Evolutionary conservation across 495 filamentous ascomycete species (phyloP).

Genomic region (Aspergillus diversus): DNA sequence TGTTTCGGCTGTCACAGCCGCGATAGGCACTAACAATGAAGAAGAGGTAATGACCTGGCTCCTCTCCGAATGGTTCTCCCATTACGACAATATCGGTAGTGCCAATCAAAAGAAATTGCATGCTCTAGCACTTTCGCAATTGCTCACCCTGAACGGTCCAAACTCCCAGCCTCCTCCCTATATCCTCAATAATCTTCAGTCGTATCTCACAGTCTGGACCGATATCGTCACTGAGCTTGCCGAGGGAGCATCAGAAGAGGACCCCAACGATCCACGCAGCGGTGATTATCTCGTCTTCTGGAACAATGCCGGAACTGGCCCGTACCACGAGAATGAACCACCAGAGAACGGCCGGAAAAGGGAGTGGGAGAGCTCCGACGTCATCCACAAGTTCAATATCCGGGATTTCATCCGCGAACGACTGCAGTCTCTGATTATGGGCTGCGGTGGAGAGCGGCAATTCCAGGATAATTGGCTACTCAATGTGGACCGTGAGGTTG

Average conservation of each 20-base stretch:
- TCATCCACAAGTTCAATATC: slow-evolving; percentile 70
- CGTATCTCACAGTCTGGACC: slow-evolving; percentile 71
- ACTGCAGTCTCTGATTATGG: slow-evolving; percentile 65
- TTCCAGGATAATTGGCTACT: slow-evolving; percentile 80
- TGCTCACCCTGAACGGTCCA: slow-evolving; percentile 66
- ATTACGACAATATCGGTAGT: slow-evolving; percentile 82
- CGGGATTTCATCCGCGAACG: slow-evolving; percentile 70
- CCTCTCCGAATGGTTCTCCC: slow-evolving; percentile 81
- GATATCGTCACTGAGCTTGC: slow-evolving; percentile 65
- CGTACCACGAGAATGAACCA: slow-evolving; percentile 56
- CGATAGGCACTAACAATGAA: slow-evolving; percentile 30
- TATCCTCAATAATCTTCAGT: slow-evolving; percentile 64
- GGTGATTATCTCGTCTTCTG: slow-evolving; percentile 59
- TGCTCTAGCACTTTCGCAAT: slow-evolving; percentile 76
- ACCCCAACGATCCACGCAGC: slow-evolving; percentile 40
- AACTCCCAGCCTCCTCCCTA: slow-evolving; percentile 52
- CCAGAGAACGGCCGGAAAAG: slow-evolving; percentile 62
- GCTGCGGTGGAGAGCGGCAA: slow-evolving; percentile 68
- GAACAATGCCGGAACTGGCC: slow-evolving; percentile 40
- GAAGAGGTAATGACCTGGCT: slow-evolving; percentile 71
- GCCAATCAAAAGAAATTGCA: slow-evolving; percentile 77
- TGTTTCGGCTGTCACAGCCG: slow-evolving; percentile 53
- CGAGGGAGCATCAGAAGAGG: slow-evolving; percentile 46
- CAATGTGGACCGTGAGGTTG: slow-evolving; percentile 85
- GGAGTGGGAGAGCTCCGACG: slow-evolving; percentile 63